Conservation (phyloP, 306 rosid genomes). For the Carpinus fangiana region DNA sequence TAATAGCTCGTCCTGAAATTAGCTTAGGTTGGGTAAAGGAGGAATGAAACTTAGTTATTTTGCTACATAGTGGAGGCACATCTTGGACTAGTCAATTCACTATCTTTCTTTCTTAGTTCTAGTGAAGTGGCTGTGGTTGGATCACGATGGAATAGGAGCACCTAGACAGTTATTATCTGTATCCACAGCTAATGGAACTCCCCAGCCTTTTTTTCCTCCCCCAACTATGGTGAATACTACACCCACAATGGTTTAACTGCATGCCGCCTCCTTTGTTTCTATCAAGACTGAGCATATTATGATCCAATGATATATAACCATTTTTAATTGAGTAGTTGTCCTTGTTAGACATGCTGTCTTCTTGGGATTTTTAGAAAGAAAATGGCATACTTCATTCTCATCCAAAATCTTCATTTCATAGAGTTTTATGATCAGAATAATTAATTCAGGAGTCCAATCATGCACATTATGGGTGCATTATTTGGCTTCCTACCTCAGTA, state of each 20-base stretch:
- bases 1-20: not conserved
- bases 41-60: not conserved
- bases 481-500: not conserved
- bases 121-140: not conserved
- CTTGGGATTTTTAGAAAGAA: not conserved
- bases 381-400: not conserved
- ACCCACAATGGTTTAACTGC: not conserved
- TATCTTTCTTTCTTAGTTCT: not conserved
- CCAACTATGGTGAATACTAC: not conserved
- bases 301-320: not conserved
- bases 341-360: not conserved
- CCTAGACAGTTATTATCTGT: not conserved
- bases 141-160: not conserved
- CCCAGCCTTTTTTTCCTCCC: not conserved
- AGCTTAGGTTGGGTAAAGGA: not conserved
- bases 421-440: not conserved
- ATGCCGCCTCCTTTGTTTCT: not conserved
- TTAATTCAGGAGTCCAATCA: not conserved
- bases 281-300: not conserved
- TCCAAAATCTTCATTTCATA: conserved; percentile 3
- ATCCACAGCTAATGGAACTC: not conserved
- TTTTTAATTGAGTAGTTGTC: not conserved
- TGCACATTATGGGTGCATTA: not conserved
- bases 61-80: not conserved
- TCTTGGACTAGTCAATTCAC: not conserved